These are phyloP conservation scores for Raffaelea arxii DNA, from an alignment of 2,329 filamentous ascomycete genomes.

Conservation along the genomic window DNA sequence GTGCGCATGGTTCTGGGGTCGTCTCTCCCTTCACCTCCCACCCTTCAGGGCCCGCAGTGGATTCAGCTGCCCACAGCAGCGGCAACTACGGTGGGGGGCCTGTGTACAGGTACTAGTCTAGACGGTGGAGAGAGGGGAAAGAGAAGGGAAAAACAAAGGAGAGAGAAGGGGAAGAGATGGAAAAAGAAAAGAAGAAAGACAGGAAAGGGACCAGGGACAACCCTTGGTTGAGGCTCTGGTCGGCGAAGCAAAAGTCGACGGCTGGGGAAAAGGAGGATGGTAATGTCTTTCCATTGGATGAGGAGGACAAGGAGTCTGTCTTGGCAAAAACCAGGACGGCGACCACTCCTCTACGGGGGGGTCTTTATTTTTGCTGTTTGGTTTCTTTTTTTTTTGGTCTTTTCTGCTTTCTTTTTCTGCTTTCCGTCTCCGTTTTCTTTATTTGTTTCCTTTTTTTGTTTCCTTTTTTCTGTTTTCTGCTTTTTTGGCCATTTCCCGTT, in stretches of 20 bases:
- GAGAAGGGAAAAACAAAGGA: no score
- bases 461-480: neutral
- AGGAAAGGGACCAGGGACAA: no score
- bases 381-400: neutral
- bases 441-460: neutral
- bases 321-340: no score
- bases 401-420: neutral
- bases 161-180: no score
- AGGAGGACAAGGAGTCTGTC: no score
- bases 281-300: no score
- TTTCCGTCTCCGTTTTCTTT: neutral
- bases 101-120: neutral
- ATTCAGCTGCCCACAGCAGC: neutral
- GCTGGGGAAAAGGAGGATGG: no score
- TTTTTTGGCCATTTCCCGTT: neutral
- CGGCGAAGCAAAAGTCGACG: no score
- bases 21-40: neutral
- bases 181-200: no score
- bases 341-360: no score
- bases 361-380: neutral
- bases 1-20: neutral
- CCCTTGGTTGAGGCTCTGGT: no score
- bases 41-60: neutral
- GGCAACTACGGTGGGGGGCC: neutral
- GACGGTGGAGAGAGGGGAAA: no score